Conservation (phyloP, 1,139 yeast genomes). For the Yamadazyma trypodendri region DNA sequence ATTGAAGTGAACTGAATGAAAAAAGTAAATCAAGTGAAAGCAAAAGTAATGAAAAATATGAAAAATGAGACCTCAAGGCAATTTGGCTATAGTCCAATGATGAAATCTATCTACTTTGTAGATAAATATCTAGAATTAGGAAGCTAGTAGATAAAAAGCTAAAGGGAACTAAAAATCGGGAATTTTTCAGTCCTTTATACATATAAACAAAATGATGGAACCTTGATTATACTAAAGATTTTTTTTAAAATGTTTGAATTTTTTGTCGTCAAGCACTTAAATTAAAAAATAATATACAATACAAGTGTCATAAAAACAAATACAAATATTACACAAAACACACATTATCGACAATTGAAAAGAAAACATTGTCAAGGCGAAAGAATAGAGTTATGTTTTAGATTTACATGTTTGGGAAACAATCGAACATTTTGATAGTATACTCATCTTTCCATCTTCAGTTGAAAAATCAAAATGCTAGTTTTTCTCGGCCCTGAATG, state of each 20-base stretch:
- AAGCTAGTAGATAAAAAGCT: not conserved
- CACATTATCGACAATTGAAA: conserved; percentile 2
- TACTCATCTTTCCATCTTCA: not conserved
- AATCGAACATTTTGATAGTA: not conserved
- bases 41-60: not conserved
- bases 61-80: no score
- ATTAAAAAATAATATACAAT: not conserved
- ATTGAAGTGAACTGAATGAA: conserved; percentile 4
- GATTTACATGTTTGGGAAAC: conserved; percentile 2
- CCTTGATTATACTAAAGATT: not conserved
- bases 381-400: conserved; percentile 3
- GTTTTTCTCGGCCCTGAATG: no score
- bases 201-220: conserved; percentile 9
- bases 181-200: conserved; percentile 13
- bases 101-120: no score
- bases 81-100: no score
- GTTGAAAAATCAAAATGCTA: no score
- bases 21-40: not conserved
- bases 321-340: not conserved
- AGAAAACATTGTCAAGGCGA: conserved; percentile 4
- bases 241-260: not conserved
- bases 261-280: conserved; percentile 4
- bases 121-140: no score
- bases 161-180: conserved; percentile 5
- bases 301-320: not conserved